phyloP scores from a whole-genome alignment of 768 basidiomycete species.

The Cystoderma amianthinum region DNA sequence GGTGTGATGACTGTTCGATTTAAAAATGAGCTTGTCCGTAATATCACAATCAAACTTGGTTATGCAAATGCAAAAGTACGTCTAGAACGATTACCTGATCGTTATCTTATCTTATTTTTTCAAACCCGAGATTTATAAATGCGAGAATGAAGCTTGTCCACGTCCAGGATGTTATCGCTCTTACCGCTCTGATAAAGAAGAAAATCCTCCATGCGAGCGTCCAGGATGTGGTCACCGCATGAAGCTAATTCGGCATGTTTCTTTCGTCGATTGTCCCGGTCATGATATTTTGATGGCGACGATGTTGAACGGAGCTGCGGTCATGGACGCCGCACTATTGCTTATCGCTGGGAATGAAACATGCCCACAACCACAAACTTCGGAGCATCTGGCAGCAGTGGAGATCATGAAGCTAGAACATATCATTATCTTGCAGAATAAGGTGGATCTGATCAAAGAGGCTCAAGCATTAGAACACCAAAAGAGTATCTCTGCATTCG shows the following conservation, averaged over 20 bases:
- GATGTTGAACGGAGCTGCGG: slow-evolving; percentile 99
- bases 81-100: slow-evolving; percentile 6
- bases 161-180: slow-evolving; percentile 92
- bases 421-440: slow-evolving; percentile 97
- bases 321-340: slow-evolving; percentile 97
- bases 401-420: slow-evolving; percentile 99
- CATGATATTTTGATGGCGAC: slow-evolving; percentile 99
- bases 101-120: slow-evolving; percentile 9
- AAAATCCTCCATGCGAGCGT: slow-evolving; percentile 87
- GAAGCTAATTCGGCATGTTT: slow-evolving; percentile 93
- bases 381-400: slow-evolving; percentile 96
- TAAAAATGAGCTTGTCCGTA: slow-evolving; percentile 98
- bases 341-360: slow-evolving; percentile 98
- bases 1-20: slow-evolving; percentile 98
- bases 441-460: slow-evolving; percentile 97
- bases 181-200: slow-evolving; percentile 91
- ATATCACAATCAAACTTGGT: slow-evolving; percentile 99
- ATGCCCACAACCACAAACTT: slow-evolving; percentile 98
- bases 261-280: slow-evolving; percentile 96
- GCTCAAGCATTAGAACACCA: slow-evolving; percentile 91
- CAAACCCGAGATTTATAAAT: slow-evolving; percentile 84
- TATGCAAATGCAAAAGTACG: slow-evolving; percentile 97
- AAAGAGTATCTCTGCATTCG: slow-evolving; percentile 92
- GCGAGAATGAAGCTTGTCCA: slow-evolving; percentile 88
- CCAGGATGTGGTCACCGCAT: slow-evolving; percentile 87